Evolutionary conservation across 768 basidiomycete genomes (phyloP).

Genomic region (Amyloporia xantha): DNA sequence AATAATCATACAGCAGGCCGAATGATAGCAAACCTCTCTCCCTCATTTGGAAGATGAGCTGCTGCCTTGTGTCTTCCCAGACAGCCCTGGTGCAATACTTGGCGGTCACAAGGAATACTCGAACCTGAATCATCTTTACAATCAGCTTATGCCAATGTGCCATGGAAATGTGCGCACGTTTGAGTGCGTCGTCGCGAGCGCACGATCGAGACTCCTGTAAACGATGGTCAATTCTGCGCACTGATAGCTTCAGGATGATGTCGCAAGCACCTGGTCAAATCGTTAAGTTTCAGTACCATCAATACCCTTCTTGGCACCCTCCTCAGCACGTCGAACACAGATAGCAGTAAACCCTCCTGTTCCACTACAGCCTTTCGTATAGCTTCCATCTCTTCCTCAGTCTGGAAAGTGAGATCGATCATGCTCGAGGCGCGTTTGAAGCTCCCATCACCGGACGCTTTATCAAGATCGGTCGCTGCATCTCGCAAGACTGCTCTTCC

Average conservation of each 20-base stretch:
- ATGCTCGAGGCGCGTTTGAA: slow-evolving; percentile 67
- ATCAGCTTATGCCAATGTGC: background rate
- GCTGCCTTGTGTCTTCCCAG: slow-evolving; percentile 60
- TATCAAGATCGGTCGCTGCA: slow-evolving; percentile 40
- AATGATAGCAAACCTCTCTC: slow-evolving; percentile 46
- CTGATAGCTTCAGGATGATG: background rate
- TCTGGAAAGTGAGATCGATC: slow-evolving; percentile 68
- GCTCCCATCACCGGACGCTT: slow-evolving; percentile 24
- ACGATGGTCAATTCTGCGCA: background rate
- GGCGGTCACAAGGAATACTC: slow-evolving; percentile 88
- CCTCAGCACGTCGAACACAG: slow-evolving; percentile 83
- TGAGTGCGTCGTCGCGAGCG: slow-evolving; percentile 83
- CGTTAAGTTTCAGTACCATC: slow-evolving; percentile 84
- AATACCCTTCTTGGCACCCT: slow-evolving; percentile 77
- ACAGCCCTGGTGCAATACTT: slow-evolving; percentile 80
- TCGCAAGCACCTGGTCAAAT: slow-evolving; percentile 58
- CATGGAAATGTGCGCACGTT: slow-evolving; percentile 37
- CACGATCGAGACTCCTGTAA: slow-evolving; percentile 71
- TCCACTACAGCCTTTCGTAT: slow-evolving; percentile 79
- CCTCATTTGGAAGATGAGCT: slow-evolving; percentile 34
- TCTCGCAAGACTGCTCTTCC: slow-evolving; percentile 71
- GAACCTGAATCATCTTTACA: slow-evolving; percentile 38
- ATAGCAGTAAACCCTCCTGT: slow-evolving; percentile 74
- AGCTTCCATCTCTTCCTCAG: slow-evolving; percentile 70
- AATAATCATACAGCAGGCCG: slow-evolving; percentile 40